Evolutionary conservation across 2,329 filamentous ascomycete genomes (phyloP).

Genomic region (Fusarium sp.): DNA sequence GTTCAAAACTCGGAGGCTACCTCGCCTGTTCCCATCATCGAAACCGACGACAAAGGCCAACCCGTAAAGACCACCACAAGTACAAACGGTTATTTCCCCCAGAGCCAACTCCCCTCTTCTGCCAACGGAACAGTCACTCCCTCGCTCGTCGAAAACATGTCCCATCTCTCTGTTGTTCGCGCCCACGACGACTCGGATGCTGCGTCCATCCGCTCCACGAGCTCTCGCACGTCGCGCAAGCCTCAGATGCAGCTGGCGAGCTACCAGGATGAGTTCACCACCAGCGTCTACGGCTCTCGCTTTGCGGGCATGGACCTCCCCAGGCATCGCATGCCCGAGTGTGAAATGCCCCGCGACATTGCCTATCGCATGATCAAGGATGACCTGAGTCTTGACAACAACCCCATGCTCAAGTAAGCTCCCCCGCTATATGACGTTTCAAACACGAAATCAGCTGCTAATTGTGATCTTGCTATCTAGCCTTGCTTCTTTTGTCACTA

Average conservation of each 20-base stretch:
- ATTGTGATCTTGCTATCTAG: constrained; percentile 58
- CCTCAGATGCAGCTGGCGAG: constrained; percentile 63
- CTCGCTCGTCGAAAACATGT: constrained; percentile 57
- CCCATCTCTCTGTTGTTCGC: constrained; percentile 63
- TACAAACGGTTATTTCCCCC: constrained; percentile 49
- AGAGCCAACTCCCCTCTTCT: constrained; percentile 43
- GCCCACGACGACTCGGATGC: constrained; percentile 54
- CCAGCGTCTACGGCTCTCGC: constrained; percentile 88
- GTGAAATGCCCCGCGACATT: constrained; percentile 89
- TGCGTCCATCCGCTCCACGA: constrained; percentile 45
- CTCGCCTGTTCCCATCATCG: constrained; percentile 50
- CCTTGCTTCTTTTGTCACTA: constrained; percentile 93
- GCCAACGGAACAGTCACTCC: constrained; percentile 42
- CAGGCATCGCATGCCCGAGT: constrained; percentile 86
- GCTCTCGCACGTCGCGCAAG: constrained; percentile 43
- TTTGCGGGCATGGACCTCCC: constrained; percentile 88
- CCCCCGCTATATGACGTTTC: background rate
- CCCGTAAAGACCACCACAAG: constrained; percentile 38
- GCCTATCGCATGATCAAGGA: constrained; percentile 99
- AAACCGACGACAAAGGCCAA: constrained; percentile 50
- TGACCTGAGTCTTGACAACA: constrained; percentile 90
- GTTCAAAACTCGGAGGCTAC: constrained; percentile 40
- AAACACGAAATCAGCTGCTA: constrained; percentile 9
- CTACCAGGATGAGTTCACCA: constrained; percentile 72
- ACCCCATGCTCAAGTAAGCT: constrained; percentile 83